Base-by-base conservation (phyloP, 495 filamentous ascomycete species). In the Oidiodendron maius region DNA sequence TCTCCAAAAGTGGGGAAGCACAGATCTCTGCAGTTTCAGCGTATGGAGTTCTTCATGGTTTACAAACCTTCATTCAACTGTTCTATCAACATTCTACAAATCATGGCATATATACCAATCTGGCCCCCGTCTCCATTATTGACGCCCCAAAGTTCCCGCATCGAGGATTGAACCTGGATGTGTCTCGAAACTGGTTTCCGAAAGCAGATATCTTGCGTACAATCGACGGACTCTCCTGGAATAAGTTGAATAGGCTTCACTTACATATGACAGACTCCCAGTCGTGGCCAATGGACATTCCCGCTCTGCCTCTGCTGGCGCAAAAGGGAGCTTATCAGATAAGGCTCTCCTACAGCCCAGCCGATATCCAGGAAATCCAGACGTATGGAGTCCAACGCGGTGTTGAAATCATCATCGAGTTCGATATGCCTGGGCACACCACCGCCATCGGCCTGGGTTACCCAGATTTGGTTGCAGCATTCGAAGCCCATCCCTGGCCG, bases 371-470 rank as follows among this genome's bases (percentile, higher is more conserved):
- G n/a, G 51, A 62, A 0, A 76, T 93, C 39, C 82, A 91, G 49
- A 66, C 68, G 40, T 88, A 84, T 61, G 88, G 78, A 11, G 66
- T 75, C 15, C 57, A 76, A 40, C 77, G 81, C 12, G 88, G 87
- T 20, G 72, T 93, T 6, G 69, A 87, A 58, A 77, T 90, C 3
- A 76, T 84, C 57, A 65, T 90, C 21, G 88, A 91, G 64, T 85
- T 87, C 48, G 87, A 93, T 56, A 83, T 83, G 74, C 87, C 87
- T 5, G 87, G 88, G 21, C 87, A 93, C 63, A 87, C 86, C 10
- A 74, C 81, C 1, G 58, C 74, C 15, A 82, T 86, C 36, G 70
- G 69, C 23, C 68, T 72, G 36, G 70, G 80, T 5, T 76, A 86
- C 58, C 87, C 87, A 2, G 82, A 89, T 0, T 70, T 93, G 3